Evolutionary conservation across 2,329 filamentous ascomycete genomes (phyloP), one percentile per base, ranked within the genome.

Genomic region (Nemania diffusa): DNA sequence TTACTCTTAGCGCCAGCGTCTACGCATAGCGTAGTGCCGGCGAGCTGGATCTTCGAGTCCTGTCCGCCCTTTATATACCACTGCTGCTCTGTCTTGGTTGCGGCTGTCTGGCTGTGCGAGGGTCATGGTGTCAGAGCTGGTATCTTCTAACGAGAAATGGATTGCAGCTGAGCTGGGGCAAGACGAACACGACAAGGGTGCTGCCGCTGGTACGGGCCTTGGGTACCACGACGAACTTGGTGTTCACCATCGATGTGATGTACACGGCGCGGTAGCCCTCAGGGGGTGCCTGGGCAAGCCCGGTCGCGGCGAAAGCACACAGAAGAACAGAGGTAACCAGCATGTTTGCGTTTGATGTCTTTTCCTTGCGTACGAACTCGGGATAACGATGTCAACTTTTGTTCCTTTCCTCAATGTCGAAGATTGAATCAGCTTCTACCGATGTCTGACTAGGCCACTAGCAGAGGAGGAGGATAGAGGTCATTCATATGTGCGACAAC

Each of bases 171-270:
- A 17, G 20, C 22, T 20, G 13, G 29, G 32, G 22, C 1, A 13
- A 67, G 27, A 75, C 78, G 26, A 52, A 81, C 78, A 82, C 74
- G 53, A 81, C 76, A 6, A 81, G 70, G n/a, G 76, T 74, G 51
- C 69, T 71, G 62, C 73, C 77, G 27, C 77, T 79, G 22, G 63
- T 72, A 42, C 76, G 68, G 1, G 76, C 64, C 20, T 75, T 74
- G n/a, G 80, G 77, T 40, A 77, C 76, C n/a, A 82, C 72, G 51
- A 81, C 80, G 64, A 81, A 82, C 70, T 80, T 81, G 65, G 76
- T 57, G 74, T 82, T 73, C 48, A 79, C 78, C 27, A 73, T 78
- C 15, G 80, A 81, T 7, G 79, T 80, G 70, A 82, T 79, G 70
- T 78, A 78, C 9, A 82, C 80, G 17, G 72, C 76, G 29, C 75